Base-by-base conservation (phyloP, 805 yeast species). In the Ogataea philodendri region DNA sequence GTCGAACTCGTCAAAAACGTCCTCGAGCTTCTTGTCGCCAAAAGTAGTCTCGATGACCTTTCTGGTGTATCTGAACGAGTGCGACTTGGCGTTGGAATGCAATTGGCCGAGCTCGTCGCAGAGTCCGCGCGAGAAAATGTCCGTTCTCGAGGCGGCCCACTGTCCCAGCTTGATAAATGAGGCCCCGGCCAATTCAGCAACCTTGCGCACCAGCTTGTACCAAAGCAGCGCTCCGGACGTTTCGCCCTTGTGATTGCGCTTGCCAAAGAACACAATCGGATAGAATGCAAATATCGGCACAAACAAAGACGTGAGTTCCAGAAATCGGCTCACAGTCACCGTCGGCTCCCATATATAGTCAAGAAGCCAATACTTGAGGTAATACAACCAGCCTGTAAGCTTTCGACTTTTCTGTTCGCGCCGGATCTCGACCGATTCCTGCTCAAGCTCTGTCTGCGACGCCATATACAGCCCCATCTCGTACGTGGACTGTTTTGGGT, bases 101-200 rank as follows among this genome's bases (percentile, higher is more conserved):
- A 93, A 63, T 15, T 72, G 63, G 7, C 85, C 75, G 48, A 93
- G 63, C 52, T 84, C 88, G 15, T 75, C 74, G 57, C 97, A 90
- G 59, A 90, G 62, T 25, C 74, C 84, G 30, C 63, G 66, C 3
- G 96, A 82, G 62, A 93, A 90, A 21, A 93, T 82, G 61, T 93
- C 99, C 0, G 95, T 85, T 59, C 99, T 74, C 8, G 96, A 84
- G 3, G 97, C 97, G 0, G 98, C 98, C 99, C 99, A 93, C 65
- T 93, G 99, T 3, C 97, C 98, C 39, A 93, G 71, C 59, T 86
- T 84, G 38, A 84, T 79, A 56, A 84, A 93, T 3, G 96, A 82
- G 3, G 97, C 95, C 1, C 98, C 98, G 0, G 96, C 96, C 11
- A 66, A 44, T 59, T 90, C 96, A 39, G 93, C 76, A 1, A 82